Evolutionary conservation across 768 basidiomycete species (phyloP).

Genomic region (Pleurotus platypus): DNA sequence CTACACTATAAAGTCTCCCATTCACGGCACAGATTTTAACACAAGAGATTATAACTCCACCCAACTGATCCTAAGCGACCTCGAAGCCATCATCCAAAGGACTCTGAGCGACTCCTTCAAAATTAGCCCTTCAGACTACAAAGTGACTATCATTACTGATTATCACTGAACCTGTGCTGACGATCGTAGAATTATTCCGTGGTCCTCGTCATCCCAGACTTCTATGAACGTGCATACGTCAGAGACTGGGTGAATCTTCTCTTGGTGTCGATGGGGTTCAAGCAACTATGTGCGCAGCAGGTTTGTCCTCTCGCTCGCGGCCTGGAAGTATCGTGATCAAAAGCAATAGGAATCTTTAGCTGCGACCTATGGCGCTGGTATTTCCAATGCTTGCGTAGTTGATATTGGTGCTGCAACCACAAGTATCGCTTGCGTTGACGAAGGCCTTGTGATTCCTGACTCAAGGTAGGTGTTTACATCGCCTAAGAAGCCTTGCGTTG

Average conservation of each 20-base stretch:
- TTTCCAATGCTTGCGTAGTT: conserved; percentile 93
- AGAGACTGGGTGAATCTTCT: conserved; percentile 73
- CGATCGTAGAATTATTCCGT: conserved; percentile 73
- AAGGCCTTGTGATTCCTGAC: conserved; percentile 84
- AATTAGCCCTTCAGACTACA: conserved; percentile 50
- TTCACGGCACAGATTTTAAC: conserved; percentile 81
- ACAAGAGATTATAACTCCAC: conserved; percentile 68
- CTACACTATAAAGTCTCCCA: conserved; percentile 80
- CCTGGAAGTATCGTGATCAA: neutral
- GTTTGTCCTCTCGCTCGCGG: conserved; percentile 30
- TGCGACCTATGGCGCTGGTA: conserved; percentile 92
- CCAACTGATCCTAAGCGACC: conserved; percentile 72
- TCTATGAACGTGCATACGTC: conserved; percentile 83
- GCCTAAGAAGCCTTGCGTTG: conserved; percentile 1
- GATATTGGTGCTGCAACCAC: conserved; percentile 87
- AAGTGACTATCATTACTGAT: conserved; percentile 36
- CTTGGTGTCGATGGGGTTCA: conserved; percentile 82
- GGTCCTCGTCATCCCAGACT: conserved; percentile 88
- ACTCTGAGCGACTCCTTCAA: conserved; percentile 60
- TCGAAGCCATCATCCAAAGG: conserved; percentile 63
- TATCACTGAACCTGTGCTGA: neutral
- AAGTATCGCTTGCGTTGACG: conserved; percentile 90
- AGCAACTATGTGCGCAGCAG: conserved; percentile 90
- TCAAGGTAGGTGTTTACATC: conserved; percentile 57
- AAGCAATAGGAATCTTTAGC: conserved; percentile 76